Base-by-base conservation (phyloP, 805 yeast genomes). In the Candida ulmi region DNA sequence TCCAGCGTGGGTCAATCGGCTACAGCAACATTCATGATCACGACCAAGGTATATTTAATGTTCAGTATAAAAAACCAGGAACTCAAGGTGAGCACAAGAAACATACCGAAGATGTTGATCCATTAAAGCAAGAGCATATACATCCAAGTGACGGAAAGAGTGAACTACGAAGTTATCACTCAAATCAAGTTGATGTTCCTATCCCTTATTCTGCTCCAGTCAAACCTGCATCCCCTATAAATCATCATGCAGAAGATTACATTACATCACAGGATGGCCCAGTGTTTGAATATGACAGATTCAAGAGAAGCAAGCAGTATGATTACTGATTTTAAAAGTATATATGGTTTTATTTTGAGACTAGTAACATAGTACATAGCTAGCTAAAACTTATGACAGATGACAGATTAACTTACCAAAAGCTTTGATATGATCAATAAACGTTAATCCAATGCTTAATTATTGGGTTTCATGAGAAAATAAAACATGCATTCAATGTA, bases 281-380 rank as follows among this genome's bases (percentile, higher is more conserved):
- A 26, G 39, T 37, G 11, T 52, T 50, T 33, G 53, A 52, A 21
- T 51, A 50, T 24, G 51, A 43, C 15, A 53, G 51, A 24, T 53
- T 48, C 38, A 53, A 51, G 33, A 48, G 56, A 43, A 48, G 55
- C 30, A 53, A 47, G 55, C 45, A 42, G 13, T 32, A 39, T 21
- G 45, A 44, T 15, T 41, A 32, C 25, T 17, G 16, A 24, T 25
- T 13, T 26, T 11, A 26, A 26, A 8, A 13, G 15, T 26, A 8
- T 11, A 26, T 26, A 6, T 26, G 29, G 29, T 26, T 26, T 26
- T 8, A 12, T 33, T 21, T n/a, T n/a, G n/a, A n/a, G n/a, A n/a
- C n/a, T n/a, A n/a, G n/a, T n/a, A n/a, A n/a, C n/a, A n/a, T n/a
- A n/a, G n/a, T n/a, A n/a, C n/a, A n/a, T n/a, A n/a, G n/a, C n/a